Evolutionary conservation across 108 stramenopile species (phyloP), one percentile per base, ranked within the genome.

Genomic region (Pseudonitzschia delicatissima): DNA sequence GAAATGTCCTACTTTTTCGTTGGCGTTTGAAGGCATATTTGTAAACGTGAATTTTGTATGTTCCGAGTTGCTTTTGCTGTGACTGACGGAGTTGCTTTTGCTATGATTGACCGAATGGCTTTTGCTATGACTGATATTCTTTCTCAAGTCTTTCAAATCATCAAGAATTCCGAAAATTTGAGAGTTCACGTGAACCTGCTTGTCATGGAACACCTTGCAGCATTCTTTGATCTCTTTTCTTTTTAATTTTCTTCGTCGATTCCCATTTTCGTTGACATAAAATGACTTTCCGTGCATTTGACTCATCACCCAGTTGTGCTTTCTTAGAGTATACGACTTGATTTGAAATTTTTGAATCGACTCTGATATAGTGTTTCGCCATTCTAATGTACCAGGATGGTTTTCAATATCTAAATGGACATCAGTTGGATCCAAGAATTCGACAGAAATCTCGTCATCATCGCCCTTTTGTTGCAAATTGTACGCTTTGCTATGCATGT

Each of bases 61-160:
- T 5, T 61, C 60, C 5, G 60, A 61, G 20, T 25, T 61, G 21
- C 60, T 40, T 40, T 61, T 61, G 60, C 60, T 61, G 18, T 21
- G 37, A 2, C 40, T 50, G 20, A 18, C 60, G 17, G 25, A 26
- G 6, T 35, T 39, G 13, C 5, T 42, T 61, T 37, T 61, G 0
- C 36, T 40, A 15, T 61, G 60, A 29, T 61, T 37, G n/a, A n/a
- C n/a, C 11, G 60, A 61, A 18, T 26, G 37, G 37, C 60, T 61
- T 40, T 61, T 61, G 60, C 57, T 61, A 36, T 37, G 37, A 23
- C 27, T 52, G 39, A 39, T 35, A 61, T 61, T 61, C 39, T 42
- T 61, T 42, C 27, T 61, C 20, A 61, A 12, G 20, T 61, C 60
- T 35, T 61, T 61, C 25, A 61, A 42, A 36, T 61, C 60, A 17